Evolutionary conservation across 208 protist genomes (phyloP), one percentile per base, ranked within the genome.

Genomic region (Porcisia hertigi): DNA sequence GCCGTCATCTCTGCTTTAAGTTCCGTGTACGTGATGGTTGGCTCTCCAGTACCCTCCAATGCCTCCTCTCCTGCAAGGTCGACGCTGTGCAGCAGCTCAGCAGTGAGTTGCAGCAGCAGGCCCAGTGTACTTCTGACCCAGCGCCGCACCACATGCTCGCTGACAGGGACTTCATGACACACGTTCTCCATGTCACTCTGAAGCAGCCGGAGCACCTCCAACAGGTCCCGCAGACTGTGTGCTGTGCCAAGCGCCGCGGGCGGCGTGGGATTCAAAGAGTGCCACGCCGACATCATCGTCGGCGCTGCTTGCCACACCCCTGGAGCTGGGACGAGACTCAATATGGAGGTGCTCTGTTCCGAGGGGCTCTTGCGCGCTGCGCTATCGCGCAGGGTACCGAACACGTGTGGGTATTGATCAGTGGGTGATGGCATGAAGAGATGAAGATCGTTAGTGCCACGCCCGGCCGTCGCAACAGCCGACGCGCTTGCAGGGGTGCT

Each of bases 171-270:
- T 39, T 71, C 45, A 54, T 67, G 58, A 47, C 73, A 69, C n/a
- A 86, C 75, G 64, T 86, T 86, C 9, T 75, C 60, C 43, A 89
- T 73, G 65, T 89, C 85, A 47, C 76, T 79, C 52, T 72, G 69
- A 16, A 89, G 75, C 54, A 86, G 76, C 1, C 85, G 77, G 36
- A 71, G 60, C 52, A 79, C 64, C 54, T 89, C 85, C 23, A 79
- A 64, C 4, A 89, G 52, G 74, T 86, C 82, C 18, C 16, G 47
- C 55, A 89, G n/a, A 3, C 75, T 65, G 9, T 72, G 45, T 1
- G 45, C 59, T 55, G 71, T 34, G 59, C 47, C 53, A 2, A 59
- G 47, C 52, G 59, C 53, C 16, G 58, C 49, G 8, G 62, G 70
- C 6, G 70, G 71, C n/a, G 77, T 49, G 66, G 63, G n/a, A 39